Conservation (phyloP, 2,329 filamentous ascomycete genomes). For the Aspergillus sp. region DNA sequence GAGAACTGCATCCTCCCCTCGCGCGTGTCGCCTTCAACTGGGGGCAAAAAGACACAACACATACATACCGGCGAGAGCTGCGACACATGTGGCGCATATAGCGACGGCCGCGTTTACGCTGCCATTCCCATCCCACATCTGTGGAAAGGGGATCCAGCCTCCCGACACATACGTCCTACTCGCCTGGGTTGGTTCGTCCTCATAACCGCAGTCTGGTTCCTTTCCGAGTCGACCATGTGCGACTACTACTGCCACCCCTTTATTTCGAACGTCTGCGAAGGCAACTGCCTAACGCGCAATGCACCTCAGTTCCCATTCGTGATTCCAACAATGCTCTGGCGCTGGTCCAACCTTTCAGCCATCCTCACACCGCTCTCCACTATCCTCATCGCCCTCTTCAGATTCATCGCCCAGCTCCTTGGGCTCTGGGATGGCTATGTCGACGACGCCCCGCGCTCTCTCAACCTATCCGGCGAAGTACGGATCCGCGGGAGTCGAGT, state of each 20-base stretch:
- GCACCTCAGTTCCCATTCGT: constrained; percentile 48
- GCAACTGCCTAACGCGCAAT: constrained; percentile 42
- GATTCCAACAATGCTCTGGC: constrained; percentile 45
- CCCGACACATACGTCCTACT: constrained; percentile 25
- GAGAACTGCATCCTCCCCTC: constrained; percentile 16
- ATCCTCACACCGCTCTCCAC: constrained; percentile 22
- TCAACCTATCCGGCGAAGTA: constrained; percentile 21
- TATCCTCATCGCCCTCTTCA: constrained; percentile 20
- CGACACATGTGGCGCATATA: constrained; percentile 14
- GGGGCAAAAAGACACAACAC: constrained; percentile 4
- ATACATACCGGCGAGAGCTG: constrained; percentile 10
- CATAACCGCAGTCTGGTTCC: constrained; percentile 39
- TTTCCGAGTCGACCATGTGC: constrained; percentile 40
- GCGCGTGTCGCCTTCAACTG: constrained; percentile 9
- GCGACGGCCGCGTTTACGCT: constrained; percentile 21
- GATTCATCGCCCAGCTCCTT: constrained; percentile 25
- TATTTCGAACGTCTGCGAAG: constrained; percentile 40
- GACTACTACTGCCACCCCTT: constrained; percentile 44
- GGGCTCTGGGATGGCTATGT: constrained; percentile 37
- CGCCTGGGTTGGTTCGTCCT: constrained; percentile 32
- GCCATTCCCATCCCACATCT: constrained; percentile 28
- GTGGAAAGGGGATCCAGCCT: constrained; percentile 22
- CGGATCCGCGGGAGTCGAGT: constrained; percentile 20
- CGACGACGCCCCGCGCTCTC: constrained; percentile 17
- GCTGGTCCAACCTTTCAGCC: constrained; percentile 32